A percentile compares a stretch with the other conserved stretches of the same genome.
Conservation (phyloP, 2,329 filamentous ascomycete species). For the Periglandula ipomoeae region DNA sequence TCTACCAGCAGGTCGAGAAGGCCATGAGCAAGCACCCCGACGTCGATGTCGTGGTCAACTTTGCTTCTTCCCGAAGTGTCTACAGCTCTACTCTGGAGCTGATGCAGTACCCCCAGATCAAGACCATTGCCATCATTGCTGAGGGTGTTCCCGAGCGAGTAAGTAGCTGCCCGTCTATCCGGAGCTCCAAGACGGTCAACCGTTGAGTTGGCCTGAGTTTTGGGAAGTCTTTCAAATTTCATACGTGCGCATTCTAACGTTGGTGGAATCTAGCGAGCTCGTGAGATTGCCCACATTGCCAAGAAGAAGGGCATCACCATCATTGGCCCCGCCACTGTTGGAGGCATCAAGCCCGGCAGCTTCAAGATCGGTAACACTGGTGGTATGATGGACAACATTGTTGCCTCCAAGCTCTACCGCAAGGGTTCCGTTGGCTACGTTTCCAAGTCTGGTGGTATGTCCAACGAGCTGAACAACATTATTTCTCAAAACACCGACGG, state of each 20-base stretch:
- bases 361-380: conserved; percentile 99
- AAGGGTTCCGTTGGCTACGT: conserved; percentile 98
- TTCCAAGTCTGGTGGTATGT: conserved; percentile 99
- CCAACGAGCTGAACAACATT: conserved; percentile 99
- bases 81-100: conserved; percentile 98
- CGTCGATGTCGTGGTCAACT: conserved; percentile 98
- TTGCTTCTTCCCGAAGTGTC: conserved; percentile 96
- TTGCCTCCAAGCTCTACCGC: conserved; percentile 99
- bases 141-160: conserved; percentile 98
- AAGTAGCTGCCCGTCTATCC: too few species aligned
- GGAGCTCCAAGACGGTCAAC: too few species aligned
- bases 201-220: too few species aligned
- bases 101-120: conserved; percentile 94
- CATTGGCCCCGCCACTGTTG: conserved; percentile 95
- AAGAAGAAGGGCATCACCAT: conserved; percentile 99
- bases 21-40: conserved; percentile 94
- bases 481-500: conserved; percentile 92
- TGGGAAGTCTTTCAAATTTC: background rate
- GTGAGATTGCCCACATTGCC: conserved; percentile 94
- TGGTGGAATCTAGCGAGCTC: conserved; percentile 60
- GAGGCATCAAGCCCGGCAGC: conserved; percentile 97
- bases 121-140: conserved; percentile 98
- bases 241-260: conserved; percentile 11
- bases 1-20: conserved; percentile 92
- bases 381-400: conserved; percentile 99